Percentiles rank a stretch among this genome's conserved stretches.
phyloP scores from a whole-genome alignment of 2,329 filamentous ascomycete species.

The Mollisia scopiformis region DNA sequence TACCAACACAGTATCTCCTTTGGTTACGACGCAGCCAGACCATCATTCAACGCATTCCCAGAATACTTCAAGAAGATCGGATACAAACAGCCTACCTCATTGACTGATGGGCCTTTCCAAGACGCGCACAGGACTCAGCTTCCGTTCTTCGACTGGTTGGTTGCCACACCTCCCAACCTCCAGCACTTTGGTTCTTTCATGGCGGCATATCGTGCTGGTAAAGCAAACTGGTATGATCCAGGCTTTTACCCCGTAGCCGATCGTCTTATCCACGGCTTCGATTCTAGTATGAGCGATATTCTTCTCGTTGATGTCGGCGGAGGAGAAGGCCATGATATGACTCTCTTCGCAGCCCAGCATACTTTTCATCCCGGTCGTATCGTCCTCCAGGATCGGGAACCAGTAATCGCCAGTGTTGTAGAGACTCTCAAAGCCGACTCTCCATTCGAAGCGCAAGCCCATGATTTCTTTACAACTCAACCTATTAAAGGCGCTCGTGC shows the following conservation, averaged over 20 bases:
- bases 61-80: constrained; percentile 37
- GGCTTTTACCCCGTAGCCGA: constrained; percentile 32
- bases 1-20: constrained; percentile 41
- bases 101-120: constrained; percentile 41
- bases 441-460: constrained; percentile 20
- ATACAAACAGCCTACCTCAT: constrained; percentile 34
- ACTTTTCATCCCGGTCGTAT: not conserved
- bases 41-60: constrained; percentile 39
- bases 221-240: constrained; percentile 41
- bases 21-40: constrained; percentile 42
- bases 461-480: constrained; percentile 40
- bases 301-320: constrained; percentile 18
- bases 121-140: constrained; percentile 39
- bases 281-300: not conserved
- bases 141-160: constrained; percentile 42
- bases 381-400: constrained; percentile 10
- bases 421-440: not conserved
- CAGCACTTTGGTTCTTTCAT: constrained; percentile 42
- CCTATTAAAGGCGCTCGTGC: constrained; percentile 34
- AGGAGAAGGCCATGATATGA: constrained; percentile 13
- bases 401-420: not conserved
- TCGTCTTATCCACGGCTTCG: constrained; percentile 19
- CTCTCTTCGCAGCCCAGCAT: not conserved
- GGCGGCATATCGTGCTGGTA: constrained; percentile 42
- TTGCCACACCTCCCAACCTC: constrained; percentile 40